A percentile compares a stretch with the other conserved stretches of the same genome.
Conservation (phyloP, 495 filamentous ascomycete genomes). For the Penicillium odoratum region DNA sequence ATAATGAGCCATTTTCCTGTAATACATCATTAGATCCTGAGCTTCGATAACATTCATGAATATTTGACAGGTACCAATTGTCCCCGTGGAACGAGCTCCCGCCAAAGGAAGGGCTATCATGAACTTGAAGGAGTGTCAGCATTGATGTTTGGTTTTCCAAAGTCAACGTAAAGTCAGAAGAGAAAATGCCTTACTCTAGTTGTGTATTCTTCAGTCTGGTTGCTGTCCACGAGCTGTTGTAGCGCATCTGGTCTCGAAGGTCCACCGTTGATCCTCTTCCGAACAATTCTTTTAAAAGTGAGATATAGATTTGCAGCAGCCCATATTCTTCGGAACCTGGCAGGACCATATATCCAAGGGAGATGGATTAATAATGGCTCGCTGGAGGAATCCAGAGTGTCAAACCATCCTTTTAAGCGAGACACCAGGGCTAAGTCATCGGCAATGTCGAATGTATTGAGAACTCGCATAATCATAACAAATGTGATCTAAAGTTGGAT, state of each 20-base stretch:
- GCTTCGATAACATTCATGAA: not conserved
- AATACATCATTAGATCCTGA: not conserved
- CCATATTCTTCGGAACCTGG: not conserved
- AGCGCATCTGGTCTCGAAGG: conserved; percentile 4
- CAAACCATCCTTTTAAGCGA: not conserved
- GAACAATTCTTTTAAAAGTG: not conserved
- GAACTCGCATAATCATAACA: not conserved
- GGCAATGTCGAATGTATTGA: not conserved
- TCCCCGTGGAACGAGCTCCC: conserved; percentile 13
- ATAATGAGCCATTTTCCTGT: conserved; percentile 15
- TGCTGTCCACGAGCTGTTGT: conserved; percentile 2
- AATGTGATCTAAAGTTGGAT: not conserved
- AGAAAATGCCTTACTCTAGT: not conserved
- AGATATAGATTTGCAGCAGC: not conserved
- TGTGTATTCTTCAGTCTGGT: conserved; percentile 9
- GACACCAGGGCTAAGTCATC: not conserved
- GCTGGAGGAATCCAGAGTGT: not conserved
- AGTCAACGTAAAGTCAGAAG: not conserved
- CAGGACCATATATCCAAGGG: not conserved
- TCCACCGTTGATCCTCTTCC: not conserved
- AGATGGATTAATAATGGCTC: not conserved
- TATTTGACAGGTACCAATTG: conserved; percentile 2
- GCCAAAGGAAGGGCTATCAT: conserved; percentile 12
- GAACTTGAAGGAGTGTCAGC: not conserved
- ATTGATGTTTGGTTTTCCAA: not conserved